A percentile compares a stretch with the other conserved stretches of the same genome.
phyloP scores from a whole-genome alignment of 805 yeast genomes.

The Hanseniaspora vineae region DNA sequence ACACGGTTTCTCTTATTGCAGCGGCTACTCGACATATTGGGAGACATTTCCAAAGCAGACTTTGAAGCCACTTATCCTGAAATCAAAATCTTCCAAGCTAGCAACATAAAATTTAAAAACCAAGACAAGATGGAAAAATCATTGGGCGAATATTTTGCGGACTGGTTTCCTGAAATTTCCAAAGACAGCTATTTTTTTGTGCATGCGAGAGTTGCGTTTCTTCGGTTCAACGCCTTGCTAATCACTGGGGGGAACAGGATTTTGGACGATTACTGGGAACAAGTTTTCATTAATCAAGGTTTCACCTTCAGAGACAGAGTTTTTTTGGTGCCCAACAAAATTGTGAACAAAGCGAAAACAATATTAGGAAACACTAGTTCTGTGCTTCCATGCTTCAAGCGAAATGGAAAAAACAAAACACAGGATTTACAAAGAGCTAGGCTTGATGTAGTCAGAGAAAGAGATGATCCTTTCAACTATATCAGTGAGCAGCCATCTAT shows the following conservation, averaged over 20 bases:
- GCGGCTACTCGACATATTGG: constrained; percentile 29
- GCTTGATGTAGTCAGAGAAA: not conserved
- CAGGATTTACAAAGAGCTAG: too few relatives aligned
- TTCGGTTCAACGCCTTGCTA: constrained; percentile 39
- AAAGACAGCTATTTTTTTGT: constrained; percentile 18
- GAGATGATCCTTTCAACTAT: constrained; percentile 5
- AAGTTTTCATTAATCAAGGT: constrained; percentile 28
- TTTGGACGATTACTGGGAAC: constrained; percentile 46
- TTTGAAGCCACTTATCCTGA: constrained; percentile 31
- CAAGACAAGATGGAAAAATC: constrained; percentile 22
- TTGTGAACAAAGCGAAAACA: constrained; percentile 5
- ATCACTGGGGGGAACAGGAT: constrained; percentile 35
- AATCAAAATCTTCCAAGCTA: constrained; percentile 25
- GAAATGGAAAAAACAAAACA: too few relatives aligned
- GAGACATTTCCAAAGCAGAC: constrained; percentile 28
- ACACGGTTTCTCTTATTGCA: not conserved
- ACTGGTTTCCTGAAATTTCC: constrained; percentile 16
- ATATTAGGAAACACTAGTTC: not conserved
- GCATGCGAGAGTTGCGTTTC: constrained; percentile 30
- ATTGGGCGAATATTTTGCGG: constrained; percentile 10
- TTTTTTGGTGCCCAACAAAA: constrained; percentile 14
- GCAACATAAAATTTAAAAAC: constrained; percentile 27
- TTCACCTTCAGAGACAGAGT: constrained; percentile 35
- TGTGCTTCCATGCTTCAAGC: too few relatives aligned
- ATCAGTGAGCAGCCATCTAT: constrained; percentile 18